These are phyloP conservation scores for Vicia faba DNA, from an alignment of 306 rosid species.

Conservation along the genomic window DNA sequence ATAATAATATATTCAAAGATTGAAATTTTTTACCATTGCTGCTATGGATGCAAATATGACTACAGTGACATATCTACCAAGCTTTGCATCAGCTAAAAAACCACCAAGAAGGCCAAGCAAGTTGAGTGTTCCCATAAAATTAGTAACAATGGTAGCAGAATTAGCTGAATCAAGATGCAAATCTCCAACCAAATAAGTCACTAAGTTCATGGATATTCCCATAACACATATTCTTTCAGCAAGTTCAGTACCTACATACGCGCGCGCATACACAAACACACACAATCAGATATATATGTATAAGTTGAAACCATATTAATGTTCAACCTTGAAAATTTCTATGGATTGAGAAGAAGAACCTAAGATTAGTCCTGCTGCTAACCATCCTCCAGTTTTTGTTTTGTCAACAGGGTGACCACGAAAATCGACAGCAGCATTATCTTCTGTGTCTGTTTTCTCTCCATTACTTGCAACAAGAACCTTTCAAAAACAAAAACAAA, in stretches of 20 bases:
- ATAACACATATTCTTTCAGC: constrained; percentile 88
- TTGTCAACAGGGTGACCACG: constrained; percentile 70
- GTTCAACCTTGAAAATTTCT: constrained; percentile 12
- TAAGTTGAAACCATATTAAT: background rate
- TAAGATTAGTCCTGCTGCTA: constrained; percentile 88
- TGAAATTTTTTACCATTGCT: constrained; percentile 57
- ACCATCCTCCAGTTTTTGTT: constrained; percentile 82
- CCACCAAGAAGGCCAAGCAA: constrained; percentile 94
- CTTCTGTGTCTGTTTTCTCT: constrained; percentile 50
- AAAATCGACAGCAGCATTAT: constrained; percentile 55
- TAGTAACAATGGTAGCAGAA: constrained; percentile 85
- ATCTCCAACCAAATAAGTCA: constrained; percentile 75
- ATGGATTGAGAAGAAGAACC: constrained; percentile 47
- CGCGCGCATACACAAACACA: background rate
- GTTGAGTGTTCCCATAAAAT: constrained; percentile 86
- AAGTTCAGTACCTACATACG: constrained; percentile 73
- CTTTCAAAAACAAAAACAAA: constrained; percentile 38
- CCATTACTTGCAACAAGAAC: constrained; percentile 55
- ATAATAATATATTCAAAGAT: background rate
- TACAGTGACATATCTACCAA: constrained; percentile 77
- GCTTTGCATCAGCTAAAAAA: constrained; percentile 85
- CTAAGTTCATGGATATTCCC: constrained; percentile 90
- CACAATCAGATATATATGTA: too few species aligned
- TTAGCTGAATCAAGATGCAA: constrained; percentile 74
- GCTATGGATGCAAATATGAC: constrained; percentile 57